A percentile compares a stretch with the other conserved stretches of the same genome.
phyloP scores from a whole-genome alignment of 345 rosid genomes.

The Gossypium thurberi region DNA sequence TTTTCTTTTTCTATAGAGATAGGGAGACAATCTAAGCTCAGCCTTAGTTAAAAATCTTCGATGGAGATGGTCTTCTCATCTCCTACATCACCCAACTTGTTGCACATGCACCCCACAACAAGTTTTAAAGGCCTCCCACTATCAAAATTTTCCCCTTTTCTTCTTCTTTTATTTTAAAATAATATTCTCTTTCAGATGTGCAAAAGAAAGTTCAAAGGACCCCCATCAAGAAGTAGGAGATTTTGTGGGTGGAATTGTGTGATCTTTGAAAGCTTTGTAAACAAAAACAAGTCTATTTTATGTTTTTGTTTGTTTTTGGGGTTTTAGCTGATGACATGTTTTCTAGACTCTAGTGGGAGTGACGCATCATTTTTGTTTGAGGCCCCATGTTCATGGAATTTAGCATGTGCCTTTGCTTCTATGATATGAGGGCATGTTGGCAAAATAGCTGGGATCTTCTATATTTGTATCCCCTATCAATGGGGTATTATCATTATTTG shows the following conservation, averaged over 20 bases:
- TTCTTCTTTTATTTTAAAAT: neutral
- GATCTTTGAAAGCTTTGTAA: neutral
- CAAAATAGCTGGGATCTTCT: neutral
- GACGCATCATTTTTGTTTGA: neutral
- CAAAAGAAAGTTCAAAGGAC: neutral
- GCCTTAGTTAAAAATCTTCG: constrained; percentile 18
- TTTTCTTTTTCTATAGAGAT: neutral
- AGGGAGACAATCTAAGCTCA: constrained; percentile 32
- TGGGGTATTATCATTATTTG: neutral
- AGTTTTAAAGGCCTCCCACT: neutral
- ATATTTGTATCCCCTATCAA: neutral
- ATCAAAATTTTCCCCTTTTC: neutral
- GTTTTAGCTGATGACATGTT: neutral
- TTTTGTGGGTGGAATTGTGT: neutral
- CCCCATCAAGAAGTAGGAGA: neutral
- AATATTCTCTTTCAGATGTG: neutral
- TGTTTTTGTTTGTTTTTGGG: neutral
- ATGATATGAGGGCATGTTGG: neutral
- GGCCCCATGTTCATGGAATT: neutral
- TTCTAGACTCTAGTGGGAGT: neutral
- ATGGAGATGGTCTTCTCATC: constrained; percentile 26
- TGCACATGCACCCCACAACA: constrained; percentile 31
- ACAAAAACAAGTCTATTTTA: neutral
- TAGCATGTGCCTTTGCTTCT: constrained; percentile 2
- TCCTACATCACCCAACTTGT: neutral